Evolutionary conservation across 805 yeast species (phyloP).

Genomic region (Metschnikowia colocasiae): DNA sequence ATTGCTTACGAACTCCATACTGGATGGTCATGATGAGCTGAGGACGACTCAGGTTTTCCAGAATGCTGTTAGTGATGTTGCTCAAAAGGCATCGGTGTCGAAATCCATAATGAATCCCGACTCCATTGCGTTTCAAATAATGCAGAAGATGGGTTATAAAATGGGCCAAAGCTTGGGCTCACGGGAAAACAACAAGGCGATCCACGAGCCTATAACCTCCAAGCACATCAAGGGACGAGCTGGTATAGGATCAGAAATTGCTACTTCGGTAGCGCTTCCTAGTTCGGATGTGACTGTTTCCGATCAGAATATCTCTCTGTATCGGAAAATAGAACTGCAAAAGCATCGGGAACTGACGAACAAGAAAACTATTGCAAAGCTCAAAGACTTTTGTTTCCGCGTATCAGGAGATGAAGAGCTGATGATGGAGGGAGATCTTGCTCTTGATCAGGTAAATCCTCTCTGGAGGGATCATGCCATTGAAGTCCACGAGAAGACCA

Average conservation of each 20-base stretch:
- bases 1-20: background rate
- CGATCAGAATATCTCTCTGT: constrained; percentile 1
- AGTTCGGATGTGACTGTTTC: background rate
- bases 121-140: constrained; percentile 44
- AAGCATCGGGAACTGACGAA: constrained; percentile 5
- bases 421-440: constrained; percentile 23
- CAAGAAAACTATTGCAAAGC: constrained; percentile 17
- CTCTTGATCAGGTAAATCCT: constrained; percentile 27
- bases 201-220: constrained; percentile 31
- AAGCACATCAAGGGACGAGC: constrained; percentile 15
- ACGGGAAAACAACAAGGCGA: constrained; percentile 16
- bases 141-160: constrained; percentile 58
- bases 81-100: constrained; percentile 1
- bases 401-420: constrained; percentile 36
- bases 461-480: constrained; percentile 39
- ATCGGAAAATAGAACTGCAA: constrained; percentile 3
- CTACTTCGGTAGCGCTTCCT: background rate
- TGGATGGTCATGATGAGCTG: background rate
- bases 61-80: background rate
- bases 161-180: constrained; percentile 46
- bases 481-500: background rate
- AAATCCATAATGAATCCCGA: constrained; percentile 13
- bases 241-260: constrained; percentile 22
- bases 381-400: constrained; percentile 43
- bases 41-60: background rate